Percentiles rank a stretch among this genome's conserved stretches.
phyloP scores from a whole-genome alignment of 2,329 filamentous ascomycete genomes.

The Aspergillus fijiensis region DNA sequence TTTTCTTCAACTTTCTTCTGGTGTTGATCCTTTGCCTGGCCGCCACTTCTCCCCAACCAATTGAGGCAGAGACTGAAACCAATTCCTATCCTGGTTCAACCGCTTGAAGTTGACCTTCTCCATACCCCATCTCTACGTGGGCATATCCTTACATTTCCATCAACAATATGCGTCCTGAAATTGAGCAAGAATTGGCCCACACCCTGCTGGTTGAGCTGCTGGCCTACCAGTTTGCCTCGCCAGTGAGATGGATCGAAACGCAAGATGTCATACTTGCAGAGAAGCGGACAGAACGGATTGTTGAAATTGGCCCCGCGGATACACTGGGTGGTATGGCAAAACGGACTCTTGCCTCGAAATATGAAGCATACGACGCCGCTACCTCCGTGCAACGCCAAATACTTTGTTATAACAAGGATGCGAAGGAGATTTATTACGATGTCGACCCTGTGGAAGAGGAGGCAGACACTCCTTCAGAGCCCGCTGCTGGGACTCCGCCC shows the following conservation, averaged over 20 bases:
- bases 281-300: constrained; percentile 93
- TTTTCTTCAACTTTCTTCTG: not conserved
- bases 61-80: not conserved
- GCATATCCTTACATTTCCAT: constrained; percentile 21
- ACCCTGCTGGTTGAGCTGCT: constrained; percentile 97
- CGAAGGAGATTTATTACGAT: constrained; percentile 99
- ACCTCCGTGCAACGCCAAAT: constrained; percentile 96
- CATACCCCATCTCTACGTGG: not conserved
- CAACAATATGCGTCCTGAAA: constrained; percentile 85
- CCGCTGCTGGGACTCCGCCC: constrained; percentile 40
- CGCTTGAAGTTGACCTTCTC: not conserved
- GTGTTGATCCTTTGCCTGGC: not conserved
- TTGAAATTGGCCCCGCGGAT: constrained; percentile 95
- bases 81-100: not conserved
- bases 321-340: constrained; percentile 97
- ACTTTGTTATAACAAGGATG: constrained; percentile 98
- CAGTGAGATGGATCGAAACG: constrained; percentile 99
- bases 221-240: constrained; percentile 98
- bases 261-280: constrained; percentile 99
- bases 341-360: constrained; percentile 91
- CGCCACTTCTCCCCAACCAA: not conserved
- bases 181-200: constrained; percentile 98
- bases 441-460: constrained; percentile 94
- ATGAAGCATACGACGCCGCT: constrained; percentile 96
- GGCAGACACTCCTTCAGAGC: constrained; percentile 54